Conservation (phyloP, 1,284 basidiomycete species). For the Farysia itapuensis region DNA sequence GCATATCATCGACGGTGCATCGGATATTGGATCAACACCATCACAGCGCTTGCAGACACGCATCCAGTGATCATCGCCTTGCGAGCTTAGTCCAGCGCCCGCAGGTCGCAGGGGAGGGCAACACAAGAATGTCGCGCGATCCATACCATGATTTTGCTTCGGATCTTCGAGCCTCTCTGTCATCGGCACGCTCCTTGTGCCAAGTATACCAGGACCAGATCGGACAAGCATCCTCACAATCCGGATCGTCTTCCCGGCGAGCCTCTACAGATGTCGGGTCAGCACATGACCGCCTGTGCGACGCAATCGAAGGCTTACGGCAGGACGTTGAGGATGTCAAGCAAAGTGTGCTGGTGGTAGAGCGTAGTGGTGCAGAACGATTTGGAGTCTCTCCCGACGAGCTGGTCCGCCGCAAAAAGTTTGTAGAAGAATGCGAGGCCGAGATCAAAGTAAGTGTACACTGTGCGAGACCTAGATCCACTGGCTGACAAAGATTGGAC, state of each 20-base stretch:
- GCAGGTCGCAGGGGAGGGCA: too few relatives aligned
- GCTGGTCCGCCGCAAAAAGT: constrained; percentile 32
- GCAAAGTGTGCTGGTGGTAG: constrained; percentile 50
- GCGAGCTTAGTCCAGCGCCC: too few relatives aligned
- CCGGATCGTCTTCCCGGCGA: background rate
- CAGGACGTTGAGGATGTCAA: constrained; percentile 54
- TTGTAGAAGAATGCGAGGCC: constrained; percentile 40
- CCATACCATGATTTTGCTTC: constrained; percentile 56
- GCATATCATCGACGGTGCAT: too few relatives aligned
- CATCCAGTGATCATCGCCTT: too few relatives aligned
- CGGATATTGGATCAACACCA: too few relatives aligned
- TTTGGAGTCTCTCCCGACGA: constrained; percentile 49
- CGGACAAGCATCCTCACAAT: constrained; percentile 1
- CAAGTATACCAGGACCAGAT: constrained; percentile 22
- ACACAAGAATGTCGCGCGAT: constrained; percentile 46
- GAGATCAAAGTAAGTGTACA: constrained; percentile 29
- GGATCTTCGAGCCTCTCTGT: constrained; percentile 46
- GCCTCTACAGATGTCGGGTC: constrained; percentile 8
- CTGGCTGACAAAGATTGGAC: background rate
- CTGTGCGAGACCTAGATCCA: too few relatives aligned
- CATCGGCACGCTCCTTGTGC: constrained; percentile 29
- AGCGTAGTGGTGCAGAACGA: constrained; percentile 47
- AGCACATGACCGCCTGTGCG: constrained; percentile 34
- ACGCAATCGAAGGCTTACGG: constrained; percentile 43
- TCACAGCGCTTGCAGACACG: too few relatives aligned